Evolutionary conservation across 768 basidiomycete species (phyloP).

Genomic region (Kwoniella sp.): DNA sequence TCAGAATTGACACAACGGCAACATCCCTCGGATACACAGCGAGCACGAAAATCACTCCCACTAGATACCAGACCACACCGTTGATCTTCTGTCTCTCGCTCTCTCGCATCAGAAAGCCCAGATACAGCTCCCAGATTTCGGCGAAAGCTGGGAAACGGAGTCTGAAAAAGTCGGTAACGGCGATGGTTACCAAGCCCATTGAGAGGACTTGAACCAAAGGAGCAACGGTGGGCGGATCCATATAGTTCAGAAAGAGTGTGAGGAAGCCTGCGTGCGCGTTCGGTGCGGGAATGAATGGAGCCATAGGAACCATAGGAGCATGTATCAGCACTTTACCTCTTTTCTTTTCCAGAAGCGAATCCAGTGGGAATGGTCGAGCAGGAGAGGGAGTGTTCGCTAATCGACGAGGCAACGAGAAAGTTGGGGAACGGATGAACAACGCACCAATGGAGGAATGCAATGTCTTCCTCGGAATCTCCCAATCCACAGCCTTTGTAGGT

Average conservation of each 20-base stretch:
- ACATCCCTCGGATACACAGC: conserved; percentile 78
- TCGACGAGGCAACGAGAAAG: background rate
- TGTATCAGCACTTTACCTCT: background rate
- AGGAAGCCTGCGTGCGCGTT: conserved; percentile 62
- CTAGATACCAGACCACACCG: conserved; percentile 87
- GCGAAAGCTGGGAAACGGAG: conserved; percentile 69
- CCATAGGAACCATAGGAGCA: background rate
- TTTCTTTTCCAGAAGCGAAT: too few relatives aligned
- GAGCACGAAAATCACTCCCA: conserved; percentile 79
- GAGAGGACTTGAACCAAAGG: conserved; percentile 67
- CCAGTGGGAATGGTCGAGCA: too few relatives aligned
- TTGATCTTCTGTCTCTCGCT: conserved; percentile 80
- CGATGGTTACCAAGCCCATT: conserved; percentile 67
- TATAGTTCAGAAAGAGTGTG: conserved; percentile 64
- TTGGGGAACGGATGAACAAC: conserved; percentile 45
- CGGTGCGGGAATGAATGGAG: background rate
- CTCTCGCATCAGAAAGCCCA: conserved; percentile 88
- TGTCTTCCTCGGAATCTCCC: conserved; percentile 86
- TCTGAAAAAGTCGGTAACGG: conserved; percentile 74
- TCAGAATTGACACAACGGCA: conserved; percentile 83
- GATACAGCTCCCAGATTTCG: conserved; percentile 66
- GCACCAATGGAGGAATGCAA: conserved; percentile 85
- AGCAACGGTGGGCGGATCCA: conserved; percentile 59
- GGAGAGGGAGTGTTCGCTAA: background rate
- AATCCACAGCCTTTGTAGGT: conserved; percentile 62